Evolutionary conservation across 805 yeast genomes (phyloP), one percentile per base, ranked within the genome.

Genomic region (Saccharomycopsis babjevae): DNA sequence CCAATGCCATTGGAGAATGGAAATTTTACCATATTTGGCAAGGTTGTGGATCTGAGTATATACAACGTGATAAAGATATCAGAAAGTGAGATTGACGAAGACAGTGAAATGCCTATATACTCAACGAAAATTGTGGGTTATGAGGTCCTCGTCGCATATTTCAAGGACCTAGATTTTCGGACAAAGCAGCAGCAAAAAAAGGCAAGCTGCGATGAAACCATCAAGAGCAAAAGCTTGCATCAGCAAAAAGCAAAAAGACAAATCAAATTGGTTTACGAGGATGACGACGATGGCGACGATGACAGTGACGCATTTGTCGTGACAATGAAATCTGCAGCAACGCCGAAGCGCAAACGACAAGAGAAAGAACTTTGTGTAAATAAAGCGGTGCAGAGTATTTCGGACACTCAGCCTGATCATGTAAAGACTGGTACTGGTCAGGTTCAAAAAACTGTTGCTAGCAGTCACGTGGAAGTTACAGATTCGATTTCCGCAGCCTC

Each of bases 21-120:
- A 34, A 73, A 71, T 58, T 69, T 73, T 64, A 76, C 83, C 15
- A 66, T 83, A 25, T 76, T 86, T 65, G 93, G 92, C 1, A 79
- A 80, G 62, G 73, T 85, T 15, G 77, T 78, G 1, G 88, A 83
- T 3, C 81, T 81, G 39, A 74, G 85, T 0, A 75, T 83, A 4
- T 87, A 76, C 71, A 80, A 75, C 36, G 78, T 83, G 15, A 69
- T 79, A 40, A 74, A 75, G 56, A 83, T 86, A 5, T 69, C 75
- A 2, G 80, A 79, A 46, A 74, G 78, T 15, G 86, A 83, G 64
- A 59, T 77, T 52, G 73, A 71, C 25, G 68, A 66, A 0, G 76
- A 71, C 7, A 75, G 74, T 34, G 77, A 73, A 34, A 66, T 68
- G 20, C 87, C 86, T 1, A 46, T 81, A 13, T 83, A 77, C 65